These are phyloP conservation scores for Mycena capillaripes DNA, from an alignment of 768 basidiomycete genomes.

Conservation along the genomic window DNA sequence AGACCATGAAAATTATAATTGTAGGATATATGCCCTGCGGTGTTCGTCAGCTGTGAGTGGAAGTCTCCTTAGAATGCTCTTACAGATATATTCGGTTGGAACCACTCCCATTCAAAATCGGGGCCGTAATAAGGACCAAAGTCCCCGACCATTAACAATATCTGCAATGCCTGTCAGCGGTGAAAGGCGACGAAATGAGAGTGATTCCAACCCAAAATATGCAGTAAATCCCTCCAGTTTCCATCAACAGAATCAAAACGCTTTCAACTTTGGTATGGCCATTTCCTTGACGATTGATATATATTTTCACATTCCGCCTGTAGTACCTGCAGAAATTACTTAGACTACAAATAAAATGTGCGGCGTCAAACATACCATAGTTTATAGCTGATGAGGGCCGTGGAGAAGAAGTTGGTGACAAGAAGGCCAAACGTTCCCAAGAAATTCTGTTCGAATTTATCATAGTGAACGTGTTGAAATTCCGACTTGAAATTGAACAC, in stretches of 20 bases:
- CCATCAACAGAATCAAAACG: slow-evolving; percentile 36
- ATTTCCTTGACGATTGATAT: slow-evolving; percentile 17
- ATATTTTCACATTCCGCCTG: slow-evolving; percentile 33
- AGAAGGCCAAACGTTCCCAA: slow-evolving; percentile 34
- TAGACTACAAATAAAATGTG: background rate
- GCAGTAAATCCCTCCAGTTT: slow-evolving; percentile 34
- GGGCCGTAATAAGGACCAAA: slow-evolving; percentile 33
- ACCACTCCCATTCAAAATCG: slow-evolving; percentile 35
- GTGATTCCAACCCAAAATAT: slow-evolving; percentile 32
- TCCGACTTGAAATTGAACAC: slow-evolving; percentile 34
- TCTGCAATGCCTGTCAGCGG: background rate
- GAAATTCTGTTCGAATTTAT: slow-evolving; percentile 12
- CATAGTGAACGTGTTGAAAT: slow-evolving; percentile 22
- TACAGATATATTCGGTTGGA: slow-evolving; percentile 35
- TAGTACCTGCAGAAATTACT: slow-evolving; percentile 29
- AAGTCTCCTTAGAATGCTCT: background rate
- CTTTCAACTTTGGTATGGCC: slow-evolving; percentile 27
- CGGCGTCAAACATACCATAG: slow-evolving; percentile 23
- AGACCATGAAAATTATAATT: slow-evolving; percentile 36
- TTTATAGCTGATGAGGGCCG: slow-evolving; percentile 34
- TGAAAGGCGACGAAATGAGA: background rate
- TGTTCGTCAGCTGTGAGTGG: background rate
- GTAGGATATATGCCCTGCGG: slow-evolving; percentile 37
- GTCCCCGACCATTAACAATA: slow-evolving; percentile 34
- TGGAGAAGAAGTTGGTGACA: slow-evolving; percentile 33